phyloP scores from a whole-genome alignment of 2,329 filamentous ascomycete genomes.

The Rhynchosporium graminicola region DNA sequence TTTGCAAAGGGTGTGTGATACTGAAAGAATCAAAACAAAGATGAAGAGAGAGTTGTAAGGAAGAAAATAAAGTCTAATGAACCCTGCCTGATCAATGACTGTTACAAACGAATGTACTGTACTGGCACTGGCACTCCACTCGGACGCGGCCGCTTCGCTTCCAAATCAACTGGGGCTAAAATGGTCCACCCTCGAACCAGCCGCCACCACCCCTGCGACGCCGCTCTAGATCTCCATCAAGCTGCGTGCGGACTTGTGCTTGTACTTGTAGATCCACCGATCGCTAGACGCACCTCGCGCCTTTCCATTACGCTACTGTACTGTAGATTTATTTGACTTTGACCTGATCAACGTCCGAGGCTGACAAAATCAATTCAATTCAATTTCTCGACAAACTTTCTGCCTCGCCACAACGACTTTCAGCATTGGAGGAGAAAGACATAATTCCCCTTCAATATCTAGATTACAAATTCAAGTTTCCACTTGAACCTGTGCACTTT shows the following conservation, averaged over 20 bases:
- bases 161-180: not conserved
- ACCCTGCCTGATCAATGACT: slow-evolving; percentile 21
- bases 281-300: no score
- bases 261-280: no score
- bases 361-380: slow-evolving; percentile 26
- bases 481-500: no score
- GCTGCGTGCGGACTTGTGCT: no score
- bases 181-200: no score
- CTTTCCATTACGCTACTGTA: no score
- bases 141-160: slow-evolving; percentile 12
- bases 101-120: slow-evolving; percentile 18
- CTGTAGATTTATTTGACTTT: no score
- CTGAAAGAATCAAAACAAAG: slow-evolving; percentile 3
- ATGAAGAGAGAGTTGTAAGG: not conserved
- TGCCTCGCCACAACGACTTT: slow-evolving; percentile 24
- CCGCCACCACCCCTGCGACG: slow-evolving; percentile 9
- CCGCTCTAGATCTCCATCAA: no score
- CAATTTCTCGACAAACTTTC: slow-evolving; percentile 9
- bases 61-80: not conserved
- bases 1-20: not conserved
- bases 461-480: no score
- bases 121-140: no score
- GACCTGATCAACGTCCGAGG: slow-evolving; percentile 16
- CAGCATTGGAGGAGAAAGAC: no score
- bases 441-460: no score